Conservation (phyloP, 208 protist genomes). For the Wallacemonas sp. region DNA sequence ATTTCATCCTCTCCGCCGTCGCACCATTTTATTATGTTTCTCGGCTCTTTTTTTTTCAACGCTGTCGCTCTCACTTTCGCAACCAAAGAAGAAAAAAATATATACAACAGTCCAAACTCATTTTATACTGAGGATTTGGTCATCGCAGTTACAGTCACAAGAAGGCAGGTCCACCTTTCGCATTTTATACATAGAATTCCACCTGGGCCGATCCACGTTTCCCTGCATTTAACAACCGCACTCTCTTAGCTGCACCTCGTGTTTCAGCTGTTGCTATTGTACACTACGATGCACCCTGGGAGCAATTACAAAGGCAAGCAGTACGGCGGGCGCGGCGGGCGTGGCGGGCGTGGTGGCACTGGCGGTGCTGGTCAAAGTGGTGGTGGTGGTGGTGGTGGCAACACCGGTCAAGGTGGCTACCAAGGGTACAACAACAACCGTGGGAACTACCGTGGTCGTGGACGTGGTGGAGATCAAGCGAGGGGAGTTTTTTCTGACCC, state of each 20-base stretch:
- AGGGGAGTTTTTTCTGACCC: background rate
- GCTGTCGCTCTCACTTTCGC: slow-evolving; percentile 14
- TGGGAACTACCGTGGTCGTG: background rate
- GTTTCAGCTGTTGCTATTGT: no score
- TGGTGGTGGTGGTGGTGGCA: slow-evolving; percentile 1
- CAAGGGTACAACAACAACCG: slow-evolving; percentile 4
- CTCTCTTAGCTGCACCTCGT: no score
- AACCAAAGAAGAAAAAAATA: no score
- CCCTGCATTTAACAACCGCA: no score
- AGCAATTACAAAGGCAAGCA: slow-evolving; percentile 23
- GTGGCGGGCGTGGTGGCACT: background rate
- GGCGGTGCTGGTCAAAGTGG: background rate
- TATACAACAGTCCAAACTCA: slow-evolving; percentile 4
- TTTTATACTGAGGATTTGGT: no score
- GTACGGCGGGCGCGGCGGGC: background rate
- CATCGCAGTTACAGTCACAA: no score
- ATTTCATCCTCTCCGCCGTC: no score
- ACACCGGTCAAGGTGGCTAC: no score
- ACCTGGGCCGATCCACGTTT: no score
- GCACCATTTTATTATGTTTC: no score
- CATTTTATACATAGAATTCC: no score
- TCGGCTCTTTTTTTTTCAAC: slow-evolving; percentile 20
- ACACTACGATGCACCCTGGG: slow-evolving; percentile 45
- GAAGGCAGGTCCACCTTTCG: no score
- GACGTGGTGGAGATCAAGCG: background rate